Evolutionary conservation across 1,139 yeast genomes (phyloP).

Genomic region (Pichia sorboxylosa): DNA sequence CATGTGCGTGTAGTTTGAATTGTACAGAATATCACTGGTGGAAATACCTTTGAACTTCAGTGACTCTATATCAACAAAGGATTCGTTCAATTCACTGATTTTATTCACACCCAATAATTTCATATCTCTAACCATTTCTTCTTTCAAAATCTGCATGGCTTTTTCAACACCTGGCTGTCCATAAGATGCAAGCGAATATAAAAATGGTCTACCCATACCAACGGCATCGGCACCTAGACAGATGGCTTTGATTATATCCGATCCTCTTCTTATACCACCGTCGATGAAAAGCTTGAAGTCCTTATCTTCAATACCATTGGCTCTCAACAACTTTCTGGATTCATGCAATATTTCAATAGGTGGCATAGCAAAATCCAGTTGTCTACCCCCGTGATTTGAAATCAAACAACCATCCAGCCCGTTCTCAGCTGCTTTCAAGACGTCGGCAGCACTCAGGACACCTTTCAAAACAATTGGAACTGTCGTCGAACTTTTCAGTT

Average conservation of each 20-base stretch:
- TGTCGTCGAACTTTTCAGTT: slow-evolving; percentile 33
- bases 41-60: slow-evolving; percentile 25
- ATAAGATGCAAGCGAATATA: slow-evolving; percentile 60
- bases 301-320: slow-evolving; percentile 28
- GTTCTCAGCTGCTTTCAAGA: slow-evolving; percentile 41
- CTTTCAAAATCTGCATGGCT: slow-evolving; percentile 42
- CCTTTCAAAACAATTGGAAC: slow-evolving; percentile 46
- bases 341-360: slow-evolving; percentile 62
- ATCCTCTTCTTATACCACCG: slow-evolving; percentile 62
- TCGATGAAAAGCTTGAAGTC: slow-evolving; percentile 43
- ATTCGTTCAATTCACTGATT: slow-evolving; percentile 35
- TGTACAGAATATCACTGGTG: slow-evolving; percentile 35
- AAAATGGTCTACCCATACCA: slow-evolving; percentile 62
- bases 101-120: slow-evolving; percentile 42
- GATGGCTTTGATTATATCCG: slow-evolving; percentile 54
- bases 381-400: slow-evolving; percentile 71
- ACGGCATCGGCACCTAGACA: slow-evolving; percentile 66
- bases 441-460: slow-evolving; percentile 42
- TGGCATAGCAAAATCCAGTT: slow-evolving; percentile 54
- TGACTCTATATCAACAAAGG: slow-evolving; percentile 35
- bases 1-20: slow-evolving; percentile 20
- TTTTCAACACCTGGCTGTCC: slow-evolving; percentile 58
- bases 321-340: slow-evolving; percentile 42
- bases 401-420: slow-evolving; percentile 52
- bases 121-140: slow-evolving; percentile 47